Evolutionary conservation across 805 yeast genomes (phyloP).

Genomic region (Blastobotrys muscicola): DNA sequence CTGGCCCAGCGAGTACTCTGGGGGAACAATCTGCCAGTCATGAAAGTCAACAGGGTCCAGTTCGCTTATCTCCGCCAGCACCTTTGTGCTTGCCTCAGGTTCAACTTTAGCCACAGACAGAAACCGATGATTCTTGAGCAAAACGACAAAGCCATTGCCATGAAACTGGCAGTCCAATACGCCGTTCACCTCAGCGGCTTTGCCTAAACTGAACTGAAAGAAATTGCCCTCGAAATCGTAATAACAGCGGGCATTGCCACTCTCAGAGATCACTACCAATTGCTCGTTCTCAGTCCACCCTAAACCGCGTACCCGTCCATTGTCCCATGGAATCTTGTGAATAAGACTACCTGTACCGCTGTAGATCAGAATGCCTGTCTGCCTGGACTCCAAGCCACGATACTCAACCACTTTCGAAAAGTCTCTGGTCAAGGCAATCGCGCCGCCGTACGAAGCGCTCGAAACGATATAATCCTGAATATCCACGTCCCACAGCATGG

Average conservation of each 20-base stretch:
- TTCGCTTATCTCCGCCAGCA: constrained; percentile 13
- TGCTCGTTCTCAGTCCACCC: constrained; percentile 46
- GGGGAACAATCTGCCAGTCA: constrained; percentile 27
- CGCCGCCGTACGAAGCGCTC: constrained; percentile 44
- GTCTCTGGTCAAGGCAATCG: constrained; percentile 36
- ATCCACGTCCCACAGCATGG: constrained; percentile 40
- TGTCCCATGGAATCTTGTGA: constrained; percentile 27
- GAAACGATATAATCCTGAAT: constrained; percentile 37
- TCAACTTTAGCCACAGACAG: constrained; percentile 32
- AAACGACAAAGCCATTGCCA: constrained; percentile 37
- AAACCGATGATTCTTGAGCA: constrained; percentile 35
- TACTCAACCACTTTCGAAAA: constrained; percentile 25
- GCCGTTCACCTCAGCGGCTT: constrained; percentile 26
- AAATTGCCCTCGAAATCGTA: constrained; percentile 61
- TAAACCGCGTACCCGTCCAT: constrained; percentile 44
- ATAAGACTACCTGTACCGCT: constrained; percentile 25
- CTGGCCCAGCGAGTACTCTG: constrained; percentile 17
- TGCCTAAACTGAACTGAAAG: constrained; percentile 38
- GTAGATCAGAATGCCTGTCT: constrained; percentile 21
- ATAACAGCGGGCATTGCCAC: constrained; percentile 48
- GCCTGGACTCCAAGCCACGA: constrained; percentile 13
- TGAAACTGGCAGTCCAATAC: constrained; percentile 33
- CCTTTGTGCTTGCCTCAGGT: constrained; percentile 23
- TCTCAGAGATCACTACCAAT: constrained; percentile 44
- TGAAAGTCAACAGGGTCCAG: constrained; percentile 8